Evolutionary conservation across 768 basidiomycete species (phyloP).

Genomic region (Gymnopilus dilepis): DNA sequence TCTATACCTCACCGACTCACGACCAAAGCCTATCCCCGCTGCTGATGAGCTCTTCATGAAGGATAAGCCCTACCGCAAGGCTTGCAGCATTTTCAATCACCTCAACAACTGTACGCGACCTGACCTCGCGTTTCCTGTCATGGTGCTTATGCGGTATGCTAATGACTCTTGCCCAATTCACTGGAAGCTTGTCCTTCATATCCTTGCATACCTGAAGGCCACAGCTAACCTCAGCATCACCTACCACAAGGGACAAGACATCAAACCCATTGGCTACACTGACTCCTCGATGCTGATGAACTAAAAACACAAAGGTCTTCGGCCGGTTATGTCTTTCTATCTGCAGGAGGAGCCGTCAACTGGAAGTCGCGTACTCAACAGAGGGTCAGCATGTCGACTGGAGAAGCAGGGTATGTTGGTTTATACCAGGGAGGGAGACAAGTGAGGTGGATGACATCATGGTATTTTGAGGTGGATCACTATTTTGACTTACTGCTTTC

Average conservation of each 20-base stretch:
- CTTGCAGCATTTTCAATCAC: slow-evolving; percentile 10
- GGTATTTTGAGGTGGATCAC: slow-evolving; percentile 5
- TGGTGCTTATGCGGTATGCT: slow-evolving; percentile 10
- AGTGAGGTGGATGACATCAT: slow-evolving; percentile 2
- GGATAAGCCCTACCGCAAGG: slow-evolving; percentile 11
- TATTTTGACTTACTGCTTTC: neutral
- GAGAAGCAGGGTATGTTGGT: slow-evolving; percentile 10
- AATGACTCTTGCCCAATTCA: slow-evolving; percentile 15
- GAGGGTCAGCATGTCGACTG: slow-evolving; percentile 6
- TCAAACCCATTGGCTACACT: slow-evolving; percentile 6
- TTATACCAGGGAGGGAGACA: slow-evolving; percentile 8
- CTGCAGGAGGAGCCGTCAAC: slow-evolving; percentile 3
- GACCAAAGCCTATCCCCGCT: slow-evolving; percentile 12
- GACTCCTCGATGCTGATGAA: slow-evolving; percentile 8
- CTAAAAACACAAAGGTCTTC: slow-evolving; percentile 2
- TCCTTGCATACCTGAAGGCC: slow-evolving; percentile 4
- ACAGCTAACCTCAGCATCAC: slow-evolving; percentile 3
- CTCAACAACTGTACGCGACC: slow-evolving; percentile 10
- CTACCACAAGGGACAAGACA: neutral
- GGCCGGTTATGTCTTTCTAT: slow-evolving; percentile 8
- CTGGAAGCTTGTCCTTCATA: slow-evolving; percentile 11
- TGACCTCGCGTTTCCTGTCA: slow-evolving; percentile 11
- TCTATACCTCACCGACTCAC: slow-evolving; percentile 8
- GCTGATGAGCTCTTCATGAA: slow-evolving; percentile 6
- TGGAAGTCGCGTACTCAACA: slow-evolving; percentile 13